Evolutionary conservation across 2,329 filamentous ascomycete species (phyloP).

Genomic region (Mycocentrospora acerina): DNA sequence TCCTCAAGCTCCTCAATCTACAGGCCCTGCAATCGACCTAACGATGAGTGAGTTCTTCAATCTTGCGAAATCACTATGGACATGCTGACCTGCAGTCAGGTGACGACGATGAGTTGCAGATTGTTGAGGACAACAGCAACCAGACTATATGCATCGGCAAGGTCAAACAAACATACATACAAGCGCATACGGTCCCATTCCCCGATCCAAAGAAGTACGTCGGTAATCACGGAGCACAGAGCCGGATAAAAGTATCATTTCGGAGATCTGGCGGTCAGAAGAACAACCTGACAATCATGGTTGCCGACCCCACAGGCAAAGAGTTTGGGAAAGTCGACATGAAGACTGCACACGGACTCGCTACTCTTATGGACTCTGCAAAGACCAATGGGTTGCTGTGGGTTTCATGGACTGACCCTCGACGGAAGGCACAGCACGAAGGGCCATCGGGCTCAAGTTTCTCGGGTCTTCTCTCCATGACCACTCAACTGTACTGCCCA

Average conservation of each 20-base stretch:
- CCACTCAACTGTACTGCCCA: constrained; percentile 79
- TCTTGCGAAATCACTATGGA: neutral
- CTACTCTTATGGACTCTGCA: constrained; percentile 68
- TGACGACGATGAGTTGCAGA: constrained; percentile 63
- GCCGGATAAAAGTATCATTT: constrained; percentile 72
- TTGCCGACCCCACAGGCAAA: constrained; percentile 69
- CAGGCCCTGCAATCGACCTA: constrained; percentile 29
- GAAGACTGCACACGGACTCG: constrained; percentile 66
- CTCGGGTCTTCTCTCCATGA: constrained; percentile 51
- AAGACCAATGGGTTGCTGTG: constrained; percentile 65
- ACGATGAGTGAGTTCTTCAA: constrained; percentile 34
- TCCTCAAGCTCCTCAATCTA: constrained; percentile 1
- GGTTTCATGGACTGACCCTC: constrained; percentile 68
- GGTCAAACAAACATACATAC: constrained; percentile 66
- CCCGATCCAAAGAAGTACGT: constrained; percentile 64
- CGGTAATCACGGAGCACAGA: constrained; percentile 60
- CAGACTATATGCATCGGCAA: constrained; percentile 82
- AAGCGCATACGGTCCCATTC: constrained; percentile 67
- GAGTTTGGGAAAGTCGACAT: constrained; percentile 77
- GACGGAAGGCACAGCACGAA: constrained; percentile 66
- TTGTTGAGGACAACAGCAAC: constrained; percentile 61
- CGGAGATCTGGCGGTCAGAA: constrained; percentile 58
- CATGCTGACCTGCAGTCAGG: constrained; percentile 37
- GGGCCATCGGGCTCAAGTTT: constrained; percentile 22
- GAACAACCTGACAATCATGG: constrained; percentile 69